Evolutionary conservation across 176 grass and related monocot species (phyloP).

Genomic region (Elymus sibiricus): DNA sequence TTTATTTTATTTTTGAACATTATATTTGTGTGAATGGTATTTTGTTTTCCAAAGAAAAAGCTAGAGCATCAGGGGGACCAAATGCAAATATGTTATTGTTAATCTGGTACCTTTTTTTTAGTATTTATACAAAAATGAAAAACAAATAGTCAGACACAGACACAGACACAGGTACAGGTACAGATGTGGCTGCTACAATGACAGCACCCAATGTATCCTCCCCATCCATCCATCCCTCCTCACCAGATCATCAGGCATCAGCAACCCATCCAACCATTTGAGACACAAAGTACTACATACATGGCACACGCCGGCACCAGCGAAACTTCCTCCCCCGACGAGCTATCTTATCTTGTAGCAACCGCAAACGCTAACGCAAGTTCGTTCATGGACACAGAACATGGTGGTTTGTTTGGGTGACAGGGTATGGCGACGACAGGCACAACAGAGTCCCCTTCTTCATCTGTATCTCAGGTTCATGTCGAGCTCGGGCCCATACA

Average conservation of each 20-base stretch:
- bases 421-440: background rate
- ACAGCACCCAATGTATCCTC: background rate
- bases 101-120: conserved; percentile 7
- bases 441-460: conserved; percentile 21
- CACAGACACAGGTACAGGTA: conserved; percentile 9
- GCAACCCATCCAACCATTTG: background rate
- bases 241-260: background rate
- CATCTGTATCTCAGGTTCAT: conserved; percentile 73
- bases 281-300: conserved; percentile 16
- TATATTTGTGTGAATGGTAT: background rate
- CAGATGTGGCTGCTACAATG: conserved; percentile 22
- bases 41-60: background rate
- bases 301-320: background rate
- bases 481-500: conserved; percentile 55
- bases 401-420: conserved; percentile 3
- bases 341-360: background rate
- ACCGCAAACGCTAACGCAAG: conserved; percentile 25
- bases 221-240: background rate
- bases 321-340: background rate
- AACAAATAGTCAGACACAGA: background rate
- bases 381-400: conserved; percentile 24
- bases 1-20: no score
- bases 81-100: conserved; percentile 16
- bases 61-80: background rate
- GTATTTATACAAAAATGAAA: conserved; percentile 48